phyloP scores from a whole-genome alignment of 2,329 filamentous ascomycete genomes.

The Fusarium denticulatum region DNA sequence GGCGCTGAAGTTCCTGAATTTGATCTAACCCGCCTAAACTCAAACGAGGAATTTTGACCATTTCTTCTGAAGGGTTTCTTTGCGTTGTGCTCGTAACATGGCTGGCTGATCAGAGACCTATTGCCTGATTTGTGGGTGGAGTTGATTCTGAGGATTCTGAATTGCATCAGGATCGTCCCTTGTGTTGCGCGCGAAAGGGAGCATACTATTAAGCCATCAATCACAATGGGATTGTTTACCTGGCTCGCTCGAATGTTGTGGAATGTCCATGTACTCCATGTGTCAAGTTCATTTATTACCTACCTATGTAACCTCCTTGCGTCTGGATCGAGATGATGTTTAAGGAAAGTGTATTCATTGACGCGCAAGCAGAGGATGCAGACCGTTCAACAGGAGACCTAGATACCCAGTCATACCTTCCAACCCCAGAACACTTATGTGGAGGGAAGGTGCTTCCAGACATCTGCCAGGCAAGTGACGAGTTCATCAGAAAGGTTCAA shows the following conservation, averaged over 20 bases:
- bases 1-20: not conserved
- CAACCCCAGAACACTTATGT: not conserved
- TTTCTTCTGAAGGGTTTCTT: not conserved
- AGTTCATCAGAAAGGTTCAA: constrained; percentile 1
- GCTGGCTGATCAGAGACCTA: constrained; percentile 6
- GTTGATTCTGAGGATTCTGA: not conserved
- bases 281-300: not conserved
- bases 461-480: not conserved
- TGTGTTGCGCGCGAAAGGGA: not conserved
- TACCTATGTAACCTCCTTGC: not conserved
- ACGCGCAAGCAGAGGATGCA: not conserved
- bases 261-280: not conserved
- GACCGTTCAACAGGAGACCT: not conserved
- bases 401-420: not conserved
- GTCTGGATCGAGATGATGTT: constrained; percentile 9
- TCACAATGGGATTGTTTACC: not conserved
- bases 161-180: constrained; percentile 10
- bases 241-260: not conserved
- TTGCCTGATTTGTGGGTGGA: not conserved
- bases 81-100: not conserved
- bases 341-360: not conserved
- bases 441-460: not conserved
- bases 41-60: not conserved
- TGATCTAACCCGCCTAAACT: not conserved
- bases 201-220: not conserved